A percentile compares a stretch with the other conserved stretches of the same genome.
These are phyloP conservation scores for Candida montana DNA, from an alignment of 805 yeast genomes.

Conservation along the genomic window DNA sequence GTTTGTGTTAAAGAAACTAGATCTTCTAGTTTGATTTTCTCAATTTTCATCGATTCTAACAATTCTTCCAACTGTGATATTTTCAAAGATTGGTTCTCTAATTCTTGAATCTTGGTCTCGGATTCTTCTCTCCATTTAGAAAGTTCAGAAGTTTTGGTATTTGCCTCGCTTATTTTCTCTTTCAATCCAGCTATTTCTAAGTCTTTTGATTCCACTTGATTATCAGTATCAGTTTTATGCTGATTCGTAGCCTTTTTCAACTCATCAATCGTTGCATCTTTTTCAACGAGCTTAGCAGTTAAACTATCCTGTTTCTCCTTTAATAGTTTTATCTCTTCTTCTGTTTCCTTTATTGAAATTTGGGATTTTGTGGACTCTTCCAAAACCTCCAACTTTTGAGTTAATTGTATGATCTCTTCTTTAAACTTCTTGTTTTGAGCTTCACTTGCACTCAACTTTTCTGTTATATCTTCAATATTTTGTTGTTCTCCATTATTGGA, in stretches of 20 bases:
- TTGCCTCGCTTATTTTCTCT: not conserved
- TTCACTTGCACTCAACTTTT: not conserved
- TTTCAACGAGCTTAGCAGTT: not conserved
- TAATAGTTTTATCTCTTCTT: not conserved
- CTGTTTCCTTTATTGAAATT: not conserved
- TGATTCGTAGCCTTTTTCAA: not conserved
- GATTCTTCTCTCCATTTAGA: too few relatives aligned
- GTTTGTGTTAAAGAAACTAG: not conserved
- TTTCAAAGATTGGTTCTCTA: not conserved
- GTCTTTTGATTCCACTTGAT: not conserved
- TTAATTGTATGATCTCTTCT: not conserved
- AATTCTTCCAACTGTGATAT: not conserved
- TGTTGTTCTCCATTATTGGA: not conserved
- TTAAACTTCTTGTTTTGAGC: not conserved
- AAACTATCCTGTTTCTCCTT: not conserved
- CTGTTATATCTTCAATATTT: not conserved
- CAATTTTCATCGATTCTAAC: not conserved
- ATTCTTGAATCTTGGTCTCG: not conserved
- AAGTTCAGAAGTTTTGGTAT: not conserved
- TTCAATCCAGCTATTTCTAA: not conserved
- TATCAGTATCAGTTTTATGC: not conserved
- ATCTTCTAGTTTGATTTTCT: constrained; percentile 6
- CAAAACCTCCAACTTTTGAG: not conserved
- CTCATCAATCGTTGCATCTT: not conserved
- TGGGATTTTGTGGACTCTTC: not conserved